Percentiles rank a stretch among this genome's conserved stretches.
phyloP scores from a whole-genome alignment of 805 yeast genomes.

The Debaryomyces prosopidis region DNA sequence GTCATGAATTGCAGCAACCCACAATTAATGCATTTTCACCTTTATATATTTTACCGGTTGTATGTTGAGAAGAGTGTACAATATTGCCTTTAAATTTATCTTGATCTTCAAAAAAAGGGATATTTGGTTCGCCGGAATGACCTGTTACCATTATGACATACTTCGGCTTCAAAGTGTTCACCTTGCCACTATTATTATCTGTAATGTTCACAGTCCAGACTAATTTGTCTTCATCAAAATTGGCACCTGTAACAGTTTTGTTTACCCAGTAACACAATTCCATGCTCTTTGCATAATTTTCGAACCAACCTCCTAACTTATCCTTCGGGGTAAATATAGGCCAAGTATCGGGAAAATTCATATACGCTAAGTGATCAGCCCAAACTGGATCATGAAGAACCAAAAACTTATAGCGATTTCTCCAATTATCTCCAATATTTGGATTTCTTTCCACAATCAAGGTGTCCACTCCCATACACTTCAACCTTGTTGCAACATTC shows the following conservation, averaged over 20 bases:
- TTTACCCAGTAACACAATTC: constrained; percentile 34
- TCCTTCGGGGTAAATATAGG: constrained; percentile 47
- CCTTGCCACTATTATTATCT: constrained; percentile 20
- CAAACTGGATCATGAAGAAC: constrained; percentile 47
- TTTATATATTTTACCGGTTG: constrained; percentile 36
- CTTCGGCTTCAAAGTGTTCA: constrained; percentile 28
- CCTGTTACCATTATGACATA: constrained; percentile 43
- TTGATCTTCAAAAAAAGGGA: constrained; percentile 37
- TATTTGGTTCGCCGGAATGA: constrained; percentile 27
- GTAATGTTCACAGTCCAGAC: constrained; percentile 32
- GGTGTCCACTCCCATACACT: constrained; percentile 38
- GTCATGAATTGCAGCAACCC: constrained; percentile 47
- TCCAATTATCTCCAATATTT: constrained; percentile 47
- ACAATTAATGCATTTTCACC: constrained; percentile 45
- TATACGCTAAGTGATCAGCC: constrained; percentile 42
- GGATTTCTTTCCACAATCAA: constrained; percentile 37
- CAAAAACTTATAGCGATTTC: constrained; percentile 43
- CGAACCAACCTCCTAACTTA: constrained; percentile 45
- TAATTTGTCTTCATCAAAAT: constrained; percentile 23
- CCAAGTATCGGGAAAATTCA: constrained; percentile 39
- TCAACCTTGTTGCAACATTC: constrained; percentile 41
- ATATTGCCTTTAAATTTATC: constrained; percentile 36
- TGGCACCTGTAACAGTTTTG: constrained; percentile 21
- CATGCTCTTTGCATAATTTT: constrained; percentile 37
- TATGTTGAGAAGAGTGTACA: constrained; percentile 42